phyloP scores from a whole-genome alignment of 1,284 basidiomycete genomes.

The Ganoderma lucidum region DNA sequence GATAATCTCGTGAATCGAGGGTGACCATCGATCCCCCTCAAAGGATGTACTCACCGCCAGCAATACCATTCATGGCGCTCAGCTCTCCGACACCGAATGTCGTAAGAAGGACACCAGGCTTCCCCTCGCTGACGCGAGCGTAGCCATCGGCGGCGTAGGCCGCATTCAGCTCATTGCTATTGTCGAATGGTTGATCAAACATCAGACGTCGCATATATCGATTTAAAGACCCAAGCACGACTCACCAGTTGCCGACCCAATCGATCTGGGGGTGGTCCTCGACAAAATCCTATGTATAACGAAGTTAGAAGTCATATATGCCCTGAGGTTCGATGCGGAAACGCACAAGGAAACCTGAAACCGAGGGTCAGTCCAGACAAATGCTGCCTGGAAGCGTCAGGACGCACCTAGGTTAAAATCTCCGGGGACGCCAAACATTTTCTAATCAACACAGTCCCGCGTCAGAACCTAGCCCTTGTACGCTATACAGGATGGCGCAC shows the following conservation, averaged over 20 bases:
- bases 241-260: conserved; percentile 91
- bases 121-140: conserved; percentile 81
- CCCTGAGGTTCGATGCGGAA: not conserved
- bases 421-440: conserved; percentile 90
- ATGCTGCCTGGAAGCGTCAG: not conserved
- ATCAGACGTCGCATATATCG: no score
- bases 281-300: conserved; percentile 71
- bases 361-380: not conserved
- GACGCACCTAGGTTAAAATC: conserved; percentile 87
- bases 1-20: not conserved
- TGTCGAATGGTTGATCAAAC: not conserved
- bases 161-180: conserved; percentile 87
- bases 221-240: not conserved
- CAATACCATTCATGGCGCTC: conserved; percentile 84
- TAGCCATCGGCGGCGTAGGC: conserved; percentile 97
- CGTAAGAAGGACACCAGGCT: conserved; percentile 80
- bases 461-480: not conserved
- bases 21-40: not conserved
- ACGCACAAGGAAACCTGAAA: conserved; percentile 61
- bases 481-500: conserved; percentile 48
- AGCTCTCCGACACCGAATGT: conserved; percentile 95
- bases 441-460: conserved; percentile 44
- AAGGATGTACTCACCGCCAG: conserved; percentile 56
- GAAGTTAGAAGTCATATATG: conserved; percentile 3
- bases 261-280: conserved; percentile 83